Base-by-base conservation (phyloP, 176 grass and related monocot species). In the Juncus effusus region DNA sequence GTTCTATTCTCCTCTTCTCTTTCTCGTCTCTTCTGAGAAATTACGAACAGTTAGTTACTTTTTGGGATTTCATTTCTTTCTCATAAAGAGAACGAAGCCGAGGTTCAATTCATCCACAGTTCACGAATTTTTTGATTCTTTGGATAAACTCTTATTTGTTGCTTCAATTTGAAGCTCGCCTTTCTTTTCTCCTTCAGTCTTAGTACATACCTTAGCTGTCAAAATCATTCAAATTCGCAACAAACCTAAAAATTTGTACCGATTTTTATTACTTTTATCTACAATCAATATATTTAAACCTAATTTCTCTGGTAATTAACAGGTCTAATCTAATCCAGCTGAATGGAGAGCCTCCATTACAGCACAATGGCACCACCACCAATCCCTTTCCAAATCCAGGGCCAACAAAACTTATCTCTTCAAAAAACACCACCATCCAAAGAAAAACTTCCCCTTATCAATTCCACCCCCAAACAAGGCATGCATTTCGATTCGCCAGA, bases 401-500 rank as follows among this genome's bases (percentile, higher is more conserved):
- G 19, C 19, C 19, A 28, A 28, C 54, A 72, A 10, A 72, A 0
- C 5, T 0, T 39, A 10, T 59, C 54, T 59, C 68, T 72, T 44
- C 35, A 7, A 44, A 72, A 60, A 38, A 56, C 40, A 7, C 1
- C 39, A 2, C 55, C 55, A 35, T 53, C 40, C 6, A 72, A 70
- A 70, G 19, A 47, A 5, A 47, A 47, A 47, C 44, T 47, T 2
- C 45, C 76, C 15, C 39, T 40, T 13, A 10, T 40, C 16, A 42
- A n/a, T 7, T 45, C 53, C 7, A 39, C 47, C 28, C 77, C 77
- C 57, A 79, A 59, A 62, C 51, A 61, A 64, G 90, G 90, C 63
- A 69, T 72, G 70, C 65, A 83, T 37, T 95, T 95, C 38, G 80
- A 76, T 13, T 95, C 90, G 9, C 77, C 88, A 1, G 84, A 95